Percentiles rank a stretch among this genome's conserved stretches.
Evolutionary conservation across 1,139 yeast genomes (phyloP).

Genomic region (Taphrina confusa): DNA sequence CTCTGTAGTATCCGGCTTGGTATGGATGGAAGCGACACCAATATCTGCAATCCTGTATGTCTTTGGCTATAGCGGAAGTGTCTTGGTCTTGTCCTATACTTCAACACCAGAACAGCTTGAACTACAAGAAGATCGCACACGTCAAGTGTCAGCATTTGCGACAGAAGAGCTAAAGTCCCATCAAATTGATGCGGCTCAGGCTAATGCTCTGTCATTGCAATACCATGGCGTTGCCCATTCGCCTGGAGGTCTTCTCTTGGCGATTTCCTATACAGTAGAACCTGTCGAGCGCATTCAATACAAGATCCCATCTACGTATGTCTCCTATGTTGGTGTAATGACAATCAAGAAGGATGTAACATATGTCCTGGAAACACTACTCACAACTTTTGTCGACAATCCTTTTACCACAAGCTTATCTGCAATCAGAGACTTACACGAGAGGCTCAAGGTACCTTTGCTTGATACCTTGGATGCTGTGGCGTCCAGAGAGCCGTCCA

Average conservation of each 20-base stretch:
- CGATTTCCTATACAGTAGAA: not conserved
- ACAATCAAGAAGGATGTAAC: not conserved
- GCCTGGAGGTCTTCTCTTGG: not conserved
- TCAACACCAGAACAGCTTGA: not conserved
- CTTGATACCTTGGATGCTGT: not conserved
- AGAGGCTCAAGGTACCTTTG: not conserved
- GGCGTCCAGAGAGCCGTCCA: not conserved
- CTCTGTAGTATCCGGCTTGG: not conserved
- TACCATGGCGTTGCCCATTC: not conserved
- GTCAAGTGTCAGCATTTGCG: not conserved
- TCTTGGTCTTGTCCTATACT: not conserved
- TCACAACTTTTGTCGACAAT: not conserved
- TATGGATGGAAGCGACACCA: not conserved
- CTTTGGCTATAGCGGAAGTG: not conserved
- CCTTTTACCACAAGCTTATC: slow-evolving; percentile 1
- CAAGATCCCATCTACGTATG: not conserved
- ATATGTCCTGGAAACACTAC: not conserved
- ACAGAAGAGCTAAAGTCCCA: not conserved
- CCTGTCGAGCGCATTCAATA: slow-evolving; percentile 16
- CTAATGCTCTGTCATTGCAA: not conserved
- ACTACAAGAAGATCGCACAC: not conserved
- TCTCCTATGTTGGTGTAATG: not conserved
- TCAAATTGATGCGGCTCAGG: not conserved
- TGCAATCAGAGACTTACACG: not conserved
- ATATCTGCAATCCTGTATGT: not conserved